Evolutionary conservation across 306 rosid genomes (phyloP).

Genomic region (Rosa multiflora): DNA sequence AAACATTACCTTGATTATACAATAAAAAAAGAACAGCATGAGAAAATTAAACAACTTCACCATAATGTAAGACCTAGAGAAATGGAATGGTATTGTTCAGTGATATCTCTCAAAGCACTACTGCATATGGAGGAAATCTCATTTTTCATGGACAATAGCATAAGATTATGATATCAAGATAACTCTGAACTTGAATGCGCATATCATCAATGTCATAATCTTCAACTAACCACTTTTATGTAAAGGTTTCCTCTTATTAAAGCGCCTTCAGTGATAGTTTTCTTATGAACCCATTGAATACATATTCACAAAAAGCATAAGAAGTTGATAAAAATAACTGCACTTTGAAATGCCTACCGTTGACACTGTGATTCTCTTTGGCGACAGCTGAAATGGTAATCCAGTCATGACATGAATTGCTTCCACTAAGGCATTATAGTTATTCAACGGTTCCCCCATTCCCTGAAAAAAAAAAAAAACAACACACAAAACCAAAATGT

Average conservation of each 20-base stretch:
- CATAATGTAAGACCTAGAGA: not conserved
- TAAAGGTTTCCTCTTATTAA: not conserved
- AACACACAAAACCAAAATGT: not conserved
- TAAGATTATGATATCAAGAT: not conserved
- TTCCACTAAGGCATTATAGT: constrained; percentile 78
- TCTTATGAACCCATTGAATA: not conserved
- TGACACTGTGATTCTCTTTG: constrained; percentile 76
- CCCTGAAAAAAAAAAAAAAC: constrained; percentile 44
- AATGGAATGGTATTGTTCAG: not conserved
- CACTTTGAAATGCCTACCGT: constrained; percentile 45
- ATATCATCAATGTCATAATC: not conserved
- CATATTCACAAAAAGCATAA: not conserved
- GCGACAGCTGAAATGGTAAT: constrained; percentile 76
- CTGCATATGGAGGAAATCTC: not conserved
- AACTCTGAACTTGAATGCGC: not conserved
- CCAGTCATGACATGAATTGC: constrained; percentile 78
- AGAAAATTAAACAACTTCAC: not conserved
- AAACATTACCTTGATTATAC: not conserved
- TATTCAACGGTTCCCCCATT: constrained; percentile 96
- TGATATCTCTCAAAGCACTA: not conserved
- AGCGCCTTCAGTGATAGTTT: not conserved
- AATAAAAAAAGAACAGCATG: not conserved
- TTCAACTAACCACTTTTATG: not conserved
- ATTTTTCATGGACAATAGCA: not conserved
- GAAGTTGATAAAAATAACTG: not conserved